phyloP scores from a whole-genome alignment of 306 rosid genomes.

The Acacia melanoxylon region DNA sequence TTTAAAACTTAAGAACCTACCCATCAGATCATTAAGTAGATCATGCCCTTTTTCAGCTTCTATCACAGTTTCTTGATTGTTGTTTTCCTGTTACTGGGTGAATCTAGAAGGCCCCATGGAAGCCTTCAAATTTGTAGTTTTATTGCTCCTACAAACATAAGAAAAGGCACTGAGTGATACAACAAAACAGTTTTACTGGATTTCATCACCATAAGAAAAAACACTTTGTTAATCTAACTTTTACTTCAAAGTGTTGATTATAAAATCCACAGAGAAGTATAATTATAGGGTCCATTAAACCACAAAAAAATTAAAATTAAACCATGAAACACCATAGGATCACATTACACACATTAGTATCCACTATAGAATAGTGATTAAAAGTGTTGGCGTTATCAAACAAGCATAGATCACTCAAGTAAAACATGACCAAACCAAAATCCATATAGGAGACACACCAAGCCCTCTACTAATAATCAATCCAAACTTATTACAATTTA shows the following conservation, averaged over 20 bases:
- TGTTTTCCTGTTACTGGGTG: constrained; percentile 51
- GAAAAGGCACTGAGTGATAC: constrained; percentile 10
- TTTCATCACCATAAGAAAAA: constrained; percentile 21
- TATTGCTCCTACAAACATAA: constrained; percentile 47
- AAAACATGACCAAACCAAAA: constrained; percentile 25
- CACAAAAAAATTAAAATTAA: constrained; percentile 15
- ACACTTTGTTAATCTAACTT: constrained; percentile 30
- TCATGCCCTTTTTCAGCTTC: constrained; percentile 48
- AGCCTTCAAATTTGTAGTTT: constrained; percentile 53
- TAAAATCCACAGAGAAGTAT: constrained; percentile 31
- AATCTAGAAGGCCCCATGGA: constrained; percentile 53
- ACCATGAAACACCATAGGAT: background rate
- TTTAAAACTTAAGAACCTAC: constrained; percentile 76
- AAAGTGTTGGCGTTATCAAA: background rate
- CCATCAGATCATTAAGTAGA: constrained; percentile 65
- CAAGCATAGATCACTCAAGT: background rate
- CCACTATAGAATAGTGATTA: constrained; percentile 3
- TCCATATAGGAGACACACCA: background rate
- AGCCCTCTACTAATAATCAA: too few species aligned
- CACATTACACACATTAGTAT: constrained; percentile 13
- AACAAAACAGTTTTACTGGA: background rate
- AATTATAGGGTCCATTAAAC: background rate
- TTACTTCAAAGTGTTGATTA: constrained; percentile 34
- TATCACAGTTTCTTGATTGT: constrained; percentile 37
- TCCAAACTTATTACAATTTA: background rate